Conservation (phyloP, 2,329 filamentous ascomycete genomes). For the Hypoxylon sp. region DNA sequence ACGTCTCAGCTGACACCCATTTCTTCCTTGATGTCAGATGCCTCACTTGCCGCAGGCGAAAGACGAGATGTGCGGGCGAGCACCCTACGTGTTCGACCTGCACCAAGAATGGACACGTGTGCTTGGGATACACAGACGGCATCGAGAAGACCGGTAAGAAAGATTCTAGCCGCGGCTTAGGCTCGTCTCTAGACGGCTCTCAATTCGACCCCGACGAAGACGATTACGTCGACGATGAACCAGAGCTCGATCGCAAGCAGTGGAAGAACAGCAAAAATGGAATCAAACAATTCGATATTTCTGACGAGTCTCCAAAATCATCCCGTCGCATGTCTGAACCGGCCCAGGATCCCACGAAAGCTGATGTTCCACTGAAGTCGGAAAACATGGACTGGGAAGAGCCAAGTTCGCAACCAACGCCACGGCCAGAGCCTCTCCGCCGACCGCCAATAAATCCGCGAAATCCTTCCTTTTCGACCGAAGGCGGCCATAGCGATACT, state of each 20-base stretch:
- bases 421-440: slow-evolving; percentile 46
- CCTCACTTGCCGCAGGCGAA: slow-evolving; percentile 80
- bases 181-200: slow-evolving; percentile 37
- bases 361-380: slow-evolving; percentile 50
- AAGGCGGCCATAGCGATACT: slow-evolving; percentile 58
- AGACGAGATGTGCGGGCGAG: slow-evolving; percentile 82
- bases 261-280: slow-evolving; percentile 50
- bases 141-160: slow-evolving; percentile 61
- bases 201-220: slow-evolving; percentile 57
- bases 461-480: slow-evolving; percentile 58
- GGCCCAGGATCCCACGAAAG: slow-evolving; percentile 45
- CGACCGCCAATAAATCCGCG: slow-evolving; percentile 52
- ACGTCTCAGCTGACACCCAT: slow-evolving; percentile 42
- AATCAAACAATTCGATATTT: slow-evolving; percentile 47
- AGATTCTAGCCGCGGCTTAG: slow-evolving; percentile 42
- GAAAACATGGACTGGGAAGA: slow-evolving; percentile 54
- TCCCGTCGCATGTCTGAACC: slow-evolving; percentile 47
- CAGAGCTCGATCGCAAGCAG: slow-evolving; percentile 52
- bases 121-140: slow-evolving; percentile 75
- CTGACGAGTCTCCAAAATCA: slow-evolving; percentile 46
- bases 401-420: slow-evolving; percentile 48
- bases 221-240: slow-evolving; percentile 55
- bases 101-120: slow-evolving; percentile 77
- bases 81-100: slow-evolving; percentile 81
- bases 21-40: slow-evolving; percentile 63